These are phyloP conservation scores for Ceratorhiza oryzae-sativae DNA, from an alignment of 1,284 basidiomycete genomes.

Conservation along the genomic window DNA sequence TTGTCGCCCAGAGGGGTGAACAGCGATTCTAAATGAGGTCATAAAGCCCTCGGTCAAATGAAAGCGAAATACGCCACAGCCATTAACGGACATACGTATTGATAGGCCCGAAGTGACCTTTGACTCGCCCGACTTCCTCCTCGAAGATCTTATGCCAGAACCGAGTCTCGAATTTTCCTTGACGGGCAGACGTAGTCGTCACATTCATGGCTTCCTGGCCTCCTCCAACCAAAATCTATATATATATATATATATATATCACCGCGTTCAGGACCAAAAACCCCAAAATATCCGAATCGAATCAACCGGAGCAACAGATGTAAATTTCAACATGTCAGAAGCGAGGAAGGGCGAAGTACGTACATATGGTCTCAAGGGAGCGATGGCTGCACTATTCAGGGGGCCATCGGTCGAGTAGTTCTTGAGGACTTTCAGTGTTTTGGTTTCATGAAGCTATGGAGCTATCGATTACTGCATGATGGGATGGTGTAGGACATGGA, in stretches of 20 bases:
- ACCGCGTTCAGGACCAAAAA: too few species aligned
- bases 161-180: conserved; percentile 97
- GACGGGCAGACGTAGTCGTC: conserved; percentile 90
- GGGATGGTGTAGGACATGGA: too few species aligned
- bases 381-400: conserved; percentile 91
- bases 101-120: conserved; percentile 96
- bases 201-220: conserved; percentile 99
- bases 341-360: conserved; percentile 45
- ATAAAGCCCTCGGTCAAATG: conserved; percentile 13
- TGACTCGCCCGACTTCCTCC: conserved; percentile 96
- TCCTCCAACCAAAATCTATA: conserved; percentile 90
- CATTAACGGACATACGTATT: conserved; percentile 70
- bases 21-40: conserved; percentile 70
- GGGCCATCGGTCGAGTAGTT: conserved; percentile 94
- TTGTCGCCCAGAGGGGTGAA: conserved; percentile 86
- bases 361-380: conserved; percentile 86
- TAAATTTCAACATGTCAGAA: too few species aligned
- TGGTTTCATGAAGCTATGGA: conserved; percentile 94
- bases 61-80: conserved; percentile 48
- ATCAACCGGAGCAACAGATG: too few species aligned
- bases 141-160: conserved; percentile 99
- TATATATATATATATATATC: too few species aligned
- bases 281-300: too few species aligned
- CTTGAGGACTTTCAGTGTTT: conserved; percentile 90
- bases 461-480: too few species aligned